Base-by-base conservation (phyloP, 805 yeast genomes). In the Ogataea kodamae region DNA sequence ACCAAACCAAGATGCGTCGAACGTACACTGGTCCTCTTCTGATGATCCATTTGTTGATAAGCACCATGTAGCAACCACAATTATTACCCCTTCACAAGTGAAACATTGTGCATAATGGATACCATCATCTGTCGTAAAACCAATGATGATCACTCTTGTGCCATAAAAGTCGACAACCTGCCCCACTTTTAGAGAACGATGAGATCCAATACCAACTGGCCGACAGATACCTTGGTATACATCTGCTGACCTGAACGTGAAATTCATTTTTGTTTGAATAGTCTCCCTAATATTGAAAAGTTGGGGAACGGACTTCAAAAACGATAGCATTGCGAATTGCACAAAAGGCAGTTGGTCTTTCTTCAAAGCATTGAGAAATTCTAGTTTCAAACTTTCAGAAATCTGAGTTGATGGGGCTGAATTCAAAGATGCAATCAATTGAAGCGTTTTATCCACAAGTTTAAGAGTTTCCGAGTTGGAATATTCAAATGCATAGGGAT, bases 1-100 rank as follows among this genome's bases (percentile, higher is more conserved):
- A 4, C 37, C 42, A 22, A 45, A 43, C 19, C 21, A 18, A 9
- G 21, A 18, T 18, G 21, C 9, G 7, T 18, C 9, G 21, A 18
- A 18, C 28, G 16, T 11, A 33, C 18, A 5, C 39, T 26, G 5
- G 16, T 21, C 13, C 21, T 18, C 21, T 18, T 7, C 21, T 7
- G 7, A 7, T 9, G 7, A 7, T 18, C 6, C 6, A 22, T 22
- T 9, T 9, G n/a, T 10, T 9, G 6, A 12, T 12, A 8, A 22
- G 6, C 24, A 22, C 12, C 12, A 9, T 9, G 24, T 12, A 9
- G 24, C 24, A 22, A 26, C 28, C 13, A 33, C 39, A 2, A 26
- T n/a, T 5, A 35, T 18, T 9, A 9, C 13, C 10, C 18, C 22
- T 5, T 10, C 16, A 14, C 6, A 9, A 7, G 18, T 20, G 18